Conservation (phyloP, 2,329 filamentous ascomycete genomes). For the Stachybotrys elegans region DNA sequence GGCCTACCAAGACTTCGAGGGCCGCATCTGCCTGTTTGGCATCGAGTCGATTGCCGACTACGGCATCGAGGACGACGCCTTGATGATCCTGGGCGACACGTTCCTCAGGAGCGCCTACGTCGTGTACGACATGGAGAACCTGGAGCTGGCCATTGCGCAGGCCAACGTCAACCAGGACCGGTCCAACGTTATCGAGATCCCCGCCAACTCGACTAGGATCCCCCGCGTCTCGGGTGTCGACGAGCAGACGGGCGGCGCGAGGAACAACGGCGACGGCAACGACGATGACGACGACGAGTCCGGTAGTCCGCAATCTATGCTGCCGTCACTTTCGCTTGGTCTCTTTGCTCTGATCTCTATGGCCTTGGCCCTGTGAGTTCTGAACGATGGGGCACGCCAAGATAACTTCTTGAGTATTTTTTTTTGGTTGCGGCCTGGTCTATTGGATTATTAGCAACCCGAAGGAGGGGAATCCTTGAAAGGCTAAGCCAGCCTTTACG, state of each 20-base stretch:
- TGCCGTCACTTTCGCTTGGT: neutral
- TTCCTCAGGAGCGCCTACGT: conserved; percentile 54
- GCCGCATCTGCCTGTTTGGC: conserved; percentile 50
- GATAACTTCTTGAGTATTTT: too few species aligned
- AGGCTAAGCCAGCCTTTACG: too few species aligned
- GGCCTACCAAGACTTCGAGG: too few species aligned
- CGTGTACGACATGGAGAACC: conserved; percentile 48
- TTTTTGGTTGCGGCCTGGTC: too few species aligned
- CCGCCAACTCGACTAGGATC: conserved; percentile 26
- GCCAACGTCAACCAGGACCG: conserved; percentile 43
- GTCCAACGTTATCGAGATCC: conserved; percentile 41
- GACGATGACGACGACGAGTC: neutral
- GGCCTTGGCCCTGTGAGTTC: too few species aligned
- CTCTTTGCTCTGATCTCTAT: too few species aligned
- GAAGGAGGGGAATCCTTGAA: too few species aligned
- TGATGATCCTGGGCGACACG: conserved; percentile 51
- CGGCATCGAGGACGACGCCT: conserved; percentile 19
- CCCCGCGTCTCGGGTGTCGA: conserved; percentile 39
- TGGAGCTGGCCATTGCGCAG: conserved; percentile 47
- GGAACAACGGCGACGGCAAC: neutral
- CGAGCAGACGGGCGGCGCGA: conserved; percentile 16
- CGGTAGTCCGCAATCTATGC: neutral
- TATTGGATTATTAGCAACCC: too few species aligned
- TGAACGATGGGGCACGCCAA: too few species aligned
- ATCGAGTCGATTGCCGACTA: conserved; percentile 38